Base-by-base conservation (phyloP, 768 basidiomycete genomes). In the Termitomyces bulborhizus region DNA sequence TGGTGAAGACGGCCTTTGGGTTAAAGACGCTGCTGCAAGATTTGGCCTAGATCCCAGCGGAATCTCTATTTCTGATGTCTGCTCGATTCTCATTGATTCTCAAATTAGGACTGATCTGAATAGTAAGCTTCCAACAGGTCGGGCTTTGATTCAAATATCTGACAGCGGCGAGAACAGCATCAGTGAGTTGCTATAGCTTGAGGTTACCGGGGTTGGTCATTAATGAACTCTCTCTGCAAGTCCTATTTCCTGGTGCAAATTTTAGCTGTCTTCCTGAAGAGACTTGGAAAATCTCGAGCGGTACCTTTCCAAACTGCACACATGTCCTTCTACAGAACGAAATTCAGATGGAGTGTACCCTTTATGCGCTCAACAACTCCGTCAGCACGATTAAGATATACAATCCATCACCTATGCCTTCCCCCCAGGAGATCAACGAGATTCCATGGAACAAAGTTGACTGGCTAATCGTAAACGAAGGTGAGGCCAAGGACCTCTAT, bases 241-340 rank as follows among this genome's bases (percentile, higher is more conserved):
- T 85, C 39, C 71, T 85, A 1, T 81, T 76, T 59, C 77, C 80
- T 21, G 84, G 83, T 0, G 82, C 82, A 4, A 85, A 85, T 58
- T 76, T 77, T 63, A 75, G 73, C 56, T 58, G 65, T 34, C 53
- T 73, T 12, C 74, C 75, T 18, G 66, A 74, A 49, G 57, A 64
- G 45, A 39, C 34, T 18, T 71, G 69, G 57, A 36, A 36, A 5
- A 42, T 49, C n/a, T 42, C 66, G 1, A 54, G 58, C 11, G 36
- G 59, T 1, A 62, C 65, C 55, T 72, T 74, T 54, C 65, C 70
- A 0, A 60, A 64, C 11, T 68, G 73, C n/a, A 78, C 78, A 0
- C 79, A 83, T 63, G 64, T 84, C 9, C 72, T 84, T 9, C 65
- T 85, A 1, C 83, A 84, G 60, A 85, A 85, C 61, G 84, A 85